phyloP scores from a whole-genome alignment of 768 basidiomycete species.

The Thelephora ganbajun region DNA sequence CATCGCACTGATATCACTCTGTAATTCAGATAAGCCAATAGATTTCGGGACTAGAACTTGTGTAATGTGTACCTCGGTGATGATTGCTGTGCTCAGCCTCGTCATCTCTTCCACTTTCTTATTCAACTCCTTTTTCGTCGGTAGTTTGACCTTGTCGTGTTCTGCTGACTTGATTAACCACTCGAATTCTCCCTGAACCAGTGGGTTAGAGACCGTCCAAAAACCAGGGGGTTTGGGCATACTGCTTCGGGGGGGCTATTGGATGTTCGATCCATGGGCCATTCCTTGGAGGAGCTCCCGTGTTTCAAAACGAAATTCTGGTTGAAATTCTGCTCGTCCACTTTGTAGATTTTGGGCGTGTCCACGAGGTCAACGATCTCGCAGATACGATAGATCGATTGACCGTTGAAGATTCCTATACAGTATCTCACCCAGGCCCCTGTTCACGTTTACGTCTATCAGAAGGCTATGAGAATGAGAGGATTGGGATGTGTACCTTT shows the following conservation, averaged over 20 bases:
- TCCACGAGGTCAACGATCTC: conserved; percentile 40
- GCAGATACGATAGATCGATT: conserved; percentile 68
- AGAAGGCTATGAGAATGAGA: background rate
- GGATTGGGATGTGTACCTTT: conserved; percentile 28
- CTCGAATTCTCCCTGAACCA: conserved; percentile 54
- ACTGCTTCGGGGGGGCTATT: conserved; percentile 57
- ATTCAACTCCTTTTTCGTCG: conserved; percentile 50
- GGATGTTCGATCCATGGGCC: conserved; percentile 78
- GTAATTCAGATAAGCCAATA: conserved; percentile 1
- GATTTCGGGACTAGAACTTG: conserved; percentile 8
- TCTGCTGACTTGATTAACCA: conserved; percentile 33
- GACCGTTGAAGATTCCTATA: conserved; percentile 45
- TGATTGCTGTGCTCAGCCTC: conserved; percentile 39
- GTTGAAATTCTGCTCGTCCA: conserved; percentile 52
- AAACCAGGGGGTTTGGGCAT: conserved; percentile 13
- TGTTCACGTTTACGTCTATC: conserved; percentile 16
- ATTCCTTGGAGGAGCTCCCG: conserved; percentile 47
- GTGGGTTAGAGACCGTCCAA: background rate
- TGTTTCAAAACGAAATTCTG: conserved; percentile 64
- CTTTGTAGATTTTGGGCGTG: conserved; percentile 57
- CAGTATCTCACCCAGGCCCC: conserved; percentile 81
- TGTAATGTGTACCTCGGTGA: conserved; percentile 56
- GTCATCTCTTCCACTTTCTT: conserved; percentile 51
- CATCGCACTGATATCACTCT: conserved; percentile 80
- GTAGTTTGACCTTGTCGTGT: conserved; percentile 45